Conservation (phyloP, 106 monocot species). For the Posidonia australis region DNA sequence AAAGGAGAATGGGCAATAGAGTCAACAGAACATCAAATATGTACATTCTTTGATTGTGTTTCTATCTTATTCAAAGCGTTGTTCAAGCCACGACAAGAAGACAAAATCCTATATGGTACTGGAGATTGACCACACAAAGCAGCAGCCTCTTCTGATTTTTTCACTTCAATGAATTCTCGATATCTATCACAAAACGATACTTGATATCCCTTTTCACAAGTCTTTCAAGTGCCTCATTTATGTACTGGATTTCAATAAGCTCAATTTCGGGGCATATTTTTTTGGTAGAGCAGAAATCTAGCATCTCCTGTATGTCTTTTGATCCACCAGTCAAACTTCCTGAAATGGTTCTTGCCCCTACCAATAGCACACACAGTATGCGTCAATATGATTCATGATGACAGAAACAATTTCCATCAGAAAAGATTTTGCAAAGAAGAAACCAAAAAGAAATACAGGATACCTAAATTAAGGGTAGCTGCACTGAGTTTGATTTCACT, state of each 20-base stretch:
- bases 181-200: constrained; percentile 70
- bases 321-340: constrained; percentile 61
- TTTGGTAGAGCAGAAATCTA: constrained; percentile 59
- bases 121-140: too few species aligned
- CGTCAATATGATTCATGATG: neutral
- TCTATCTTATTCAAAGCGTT: too few species aligned
- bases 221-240: constrained; percentile 67
- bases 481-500: constrained; percentile 55
- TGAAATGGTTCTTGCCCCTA: constrained; percentile 44
- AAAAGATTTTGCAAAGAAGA: too few species aligned
- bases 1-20: too few species aligned
- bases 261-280: constrained; percentile 64
- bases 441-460: too few species aligned
- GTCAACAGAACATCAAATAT: too few species aligned
- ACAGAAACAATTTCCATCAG: too few species aligned
- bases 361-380: neutral
- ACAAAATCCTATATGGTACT: too few species aligned
- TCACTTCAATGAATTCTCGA: constrained; percentile 58
- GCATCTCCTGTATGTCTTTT: constrained; percentile 58
- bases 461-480: constrained; percentile 41
- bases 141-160: neutral
- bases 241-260: constrained; percentile 46
- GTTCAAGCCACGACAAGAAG: too few species aligned
- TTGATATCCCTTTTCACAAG: constrained; percentile 51
- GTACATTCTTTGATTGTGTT: too few species aligned